Conservation (phyloP, 2,329 filamentous ascomycete genomes). For the Trichoderma sp. region DNA sequence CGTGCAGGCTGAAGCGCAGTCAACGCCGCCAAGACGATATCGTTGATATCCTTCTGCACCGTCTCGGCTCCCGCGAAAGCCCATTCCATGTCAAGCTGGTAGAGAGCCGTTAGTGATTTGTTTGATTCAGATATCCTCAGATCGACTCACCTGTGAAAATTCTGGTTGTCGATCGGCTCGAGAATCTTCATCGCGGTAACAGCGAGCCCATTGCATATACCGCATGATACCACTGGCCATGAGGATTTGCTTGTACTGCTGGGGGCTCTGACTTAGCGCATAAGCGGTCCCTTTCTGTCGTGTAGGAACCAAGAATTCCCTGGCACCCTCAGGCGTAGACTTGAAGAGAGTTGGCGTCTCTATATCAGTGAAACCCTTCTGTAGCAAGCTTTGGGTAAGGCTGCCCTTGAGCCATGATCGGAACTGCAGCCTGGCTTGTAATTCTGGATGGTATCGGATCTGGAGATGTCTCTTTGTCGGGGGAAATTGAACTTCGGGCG, state of each 20-base stretch:
- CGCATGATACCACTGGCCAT: conserved; percentile 84
- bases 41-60: conserved; percentile 43
- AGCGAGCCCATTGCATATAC: conserved; percentile 92
- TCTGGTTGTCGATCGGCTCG: conserved; percentile 93
- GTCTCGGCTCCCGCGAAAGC: conserved; percentile 67
- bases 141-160: conserved; percentile 73
- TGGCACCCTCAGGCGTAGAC: conserved; percentile 91
- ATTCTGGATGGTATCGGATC: conserved; percentile 69
- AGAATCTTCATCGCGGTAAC: conserved; percentile 93
- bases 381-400: conserved; percentile 56
- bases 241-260: conserved; percentile 97
- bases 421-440: conserved; percentile 70
- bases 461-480: conserved; percentile 80
- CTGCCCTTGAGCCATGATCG: conserved; percentile 62
- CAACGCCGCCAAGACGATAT: conserved; percentile 40
- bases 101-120: conserved; percentile 13
- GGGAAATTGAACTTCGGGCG: conserved; percentile 71
- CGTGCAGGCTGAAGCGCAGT: conserved; percentile 36
- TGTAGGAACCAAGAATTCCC: conserved; percentile 93
- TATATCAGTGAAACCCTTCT: conserved; percentile 70
- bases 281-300: conserved; percentile 76
- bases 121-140: neutral
- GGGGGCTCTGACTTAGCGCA: conserved; percentile 91
- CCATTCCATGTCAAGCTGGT: conserved; percentile 88
- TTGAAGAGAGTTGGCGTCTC: conserved; percentile 97